Evolutionary conservation across 2,329 filamentous ascomycete genomes (phyloP).

Genomic region (Aspergillus fumigatus): DNA sequence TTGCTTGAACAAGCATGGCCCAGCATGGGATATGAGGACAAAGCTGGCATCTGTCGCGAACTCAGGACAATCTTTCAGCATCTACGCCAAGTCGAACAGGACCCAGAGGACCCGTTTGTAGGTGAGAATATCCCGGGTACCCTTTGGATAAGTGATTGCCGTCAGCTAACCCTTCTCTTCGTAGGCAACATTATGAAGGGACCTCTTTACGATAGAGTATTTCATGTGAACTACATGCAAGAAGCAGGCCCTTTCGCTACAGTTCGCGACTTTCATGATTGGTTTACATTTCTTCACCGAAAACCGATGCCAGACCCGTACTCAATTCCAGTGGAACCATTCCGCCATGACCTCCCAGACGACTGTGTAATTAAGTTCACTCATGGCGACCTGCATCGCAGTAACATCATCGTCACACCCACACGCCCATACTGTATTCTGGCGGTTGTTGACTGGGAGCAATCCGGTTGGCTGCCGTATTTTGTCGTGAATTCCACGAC

Average conservation of each 20-base stretch:
- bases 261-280: conserved; percentile 24
- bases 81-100: conserved; percentile 18
- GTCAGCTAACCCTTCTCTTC: neutral
- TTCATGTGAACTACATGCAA: conserved; percentile 7
- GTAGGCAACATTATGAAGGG: conserved; percentile 18
- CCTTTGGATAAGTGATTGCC: neutral
- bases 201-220: conserved; percentile 17
- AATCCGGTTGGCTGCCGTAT: conserved; percentile 32
- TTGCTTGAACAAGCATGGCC: conserved; percentile 25
- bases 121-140: conserved; percentile 9
- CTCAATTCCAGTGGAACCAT: conserved; percentile 7
- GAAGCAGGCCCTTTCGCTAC: conserved; percentile 17
- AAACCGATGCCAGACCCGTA: neutral
- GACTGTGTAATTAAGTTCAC: conserved; percentile 27
- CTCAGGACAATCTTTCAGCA: conserved; percentile 12
- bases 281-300: conserved; percentile 20
- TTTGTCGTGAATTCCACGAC: no score
- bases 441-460: conserved; percentile 28
- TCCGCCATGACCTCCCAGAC: conserved; percentile 22
- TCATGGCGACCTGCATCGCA: conserved; percentile 29
- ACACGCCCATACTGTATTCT: conserved; percentile 16
- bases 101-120: conserved; percentile 16
- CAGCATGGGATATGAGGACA: conserved; percentile 9
- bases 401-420: conserved; percentile 29
- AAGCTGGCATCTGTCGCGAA: conserved; percentile 11